phyloP scores from a whole-genome alignment of 2,329 filamentous ascomycete genomes.

The Fusarium bulbicola region DNA sequence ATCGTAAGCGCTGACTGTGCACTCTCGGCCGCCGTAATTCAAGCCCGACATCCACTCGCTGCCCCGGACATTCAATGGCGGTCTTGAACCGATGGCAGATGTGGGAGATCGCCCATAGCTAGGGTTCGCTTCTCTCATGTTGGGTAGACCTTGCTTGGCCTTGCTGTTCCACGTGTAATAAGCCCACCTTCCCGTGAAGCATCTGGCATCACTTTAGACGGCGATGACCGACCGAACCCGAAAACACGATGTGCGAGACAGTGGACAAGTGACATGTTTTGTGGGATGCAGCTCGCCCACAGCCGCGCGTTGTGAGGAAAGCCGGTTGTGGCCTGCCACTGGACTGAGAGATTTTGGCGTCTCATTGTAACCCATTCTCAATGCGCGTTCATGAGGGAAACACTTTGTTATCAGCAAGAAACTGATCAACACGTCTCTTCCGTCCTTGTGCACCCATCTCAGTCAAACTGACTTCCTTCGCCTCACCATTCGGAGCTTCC shows the following conservation, averaged over 20 bases:
- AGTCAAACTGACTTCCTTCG: constrained; percentile 9
- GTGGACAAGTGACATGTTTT: not conserved
- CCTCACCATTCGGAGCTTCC: not conserved
- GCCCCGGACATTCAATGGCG: not conserved
- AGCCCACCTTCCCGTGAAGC: not conserved
- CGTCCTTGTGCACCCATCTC: constrained; percentile 26
- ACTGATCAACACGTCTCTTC: constrained; percentile 41
- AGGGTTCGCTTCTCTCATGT: too few relatives aligned
- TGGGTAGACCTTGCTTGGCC: not conserved
- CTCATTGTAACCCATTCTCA: too few relatives aligned
- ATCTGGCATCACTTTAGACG: not conserved
- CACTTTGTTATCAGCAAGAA: constrained; percentile 38
- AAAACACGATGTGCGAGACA: not conserved
- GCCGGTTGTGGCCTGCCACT: not conserved
- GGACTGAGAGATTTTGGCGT: not conserved
- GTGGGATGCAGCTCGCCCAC: not conserved
- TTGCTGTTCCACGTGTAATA: not conserved
- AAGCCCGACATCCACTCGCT: not conserved
- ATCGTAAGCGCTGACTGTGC: constrained; percentile 42
- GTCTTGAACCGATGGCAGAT: not conserved
- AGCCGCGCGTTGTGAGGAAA: not conserved
- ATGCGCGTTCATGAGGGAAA: constrained; percentile 31
- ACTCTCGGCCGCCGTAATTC: constrained; percentile 44
- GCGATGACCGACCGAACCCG: not conserved
- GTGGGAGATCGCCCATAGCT: not conserved